These are phyloP conservation scores for Rubia yunnanensis DNA, from an alignment of 257 asterid genomes.

Conservation along the genomic window DNA sequence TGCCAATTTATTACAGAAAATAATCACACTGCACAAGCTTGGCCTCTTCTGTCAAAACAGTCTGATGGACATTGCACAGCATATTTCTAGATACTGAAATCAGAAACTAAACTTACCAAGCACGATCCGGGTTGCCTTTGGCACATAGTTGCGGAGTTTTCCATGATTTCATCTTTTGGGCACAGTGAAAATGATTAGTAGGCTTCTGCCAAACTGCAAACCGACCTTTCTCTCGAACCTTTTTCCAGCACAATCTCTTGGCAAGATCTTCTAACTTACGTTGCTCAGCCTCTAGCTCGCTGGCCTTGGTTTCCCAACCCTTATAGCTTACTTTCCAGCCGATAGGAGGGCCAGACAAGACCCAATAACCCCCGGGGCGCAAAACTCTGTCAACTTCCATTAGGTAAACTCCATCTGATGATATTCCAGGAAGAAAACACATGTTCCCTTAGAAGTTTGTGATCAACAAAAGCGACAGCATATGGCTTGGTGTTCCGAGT, in stretches of 20 bases:
- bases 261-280: conserved; percentile 51
- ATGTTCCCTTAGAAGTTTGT: not conserved
- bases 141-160: conserved; percentile 41
- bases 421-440: not conserved
- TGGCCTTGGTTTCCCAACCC: conserved; percentile 62
- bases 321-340: conserved; percentile 69
- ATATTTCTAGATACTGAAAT: no score
- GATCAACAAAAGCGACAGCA: not conserved
- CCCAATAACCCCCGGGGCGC: conserved; percentile 88
- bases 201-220: conserved; percentile 87
- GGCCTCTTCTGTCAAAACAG: no score
- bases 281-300: conserved; percentile 69
- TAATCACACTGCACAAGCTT: not conserved
- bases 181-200: conserved; percentile 43
- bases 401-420: conserved; percentile 60
- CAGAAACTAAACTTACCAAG: conserved; percentile 45
- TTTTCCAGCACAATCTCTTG: conserved; percentile 71
- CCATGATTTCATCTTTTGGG: conserved; percentile 12
- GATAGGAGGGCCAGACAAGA: conserved; percentile 86
- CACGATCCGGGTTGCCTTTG: conserved; percentile 43
- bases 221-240: conserved; percentile 58
- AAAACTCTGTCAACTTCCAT: conserved; percentile 67
- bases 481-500: not conserved
- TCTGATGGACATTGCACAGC: no score
- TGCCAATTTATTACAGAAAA: no score